A percentile compares a stretch with the other conserved stretches of the same genome.
These are phyloP conservation scores for Aspergillus ellipticus DNA, from an alignment of 495 filamentous ascomycete species.

Conservation along the genomic window DNA sequence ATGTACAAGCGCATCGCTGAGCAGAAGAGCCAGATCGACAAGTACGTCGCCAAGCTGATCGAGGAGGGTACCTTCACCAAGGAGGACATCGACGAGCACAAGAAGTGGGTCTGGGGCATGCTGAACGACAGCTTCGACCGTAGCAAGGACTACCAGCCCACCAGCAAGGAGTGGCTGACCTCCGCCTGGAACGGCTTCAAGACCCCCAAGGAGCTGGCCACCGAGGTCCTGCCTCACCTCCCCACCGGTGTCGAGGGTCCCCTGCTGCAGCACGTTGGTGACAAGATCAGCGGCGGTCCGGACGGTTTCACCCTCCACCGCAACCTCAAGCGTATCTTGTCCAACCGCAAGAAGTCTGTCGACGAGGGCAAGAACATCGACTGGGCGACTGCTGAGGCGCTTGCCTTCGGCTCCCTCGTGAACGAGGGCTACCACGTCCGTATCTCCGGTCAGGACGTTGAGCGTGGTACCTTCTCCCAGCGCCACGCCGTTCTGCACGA, in stretches of 20 bases:
- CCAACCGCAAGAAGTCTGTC: constrained; percentile 86
- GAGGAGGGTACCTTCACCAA: constrained; percentile 91
- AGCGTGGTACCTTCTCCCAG: constrained; percentile 99
- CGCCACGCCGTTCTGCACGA: constrained; percentile 96
- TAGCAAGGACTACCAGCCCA: constrained; percentile 96
- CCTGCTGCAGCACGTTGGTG: constrained; percentile 72
- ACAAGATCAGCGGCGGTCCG: constrained; percentile 68
- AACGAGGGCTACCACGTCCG: constrained; percentile 93
- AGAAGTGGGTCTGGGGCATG: constrained; percentile 99
- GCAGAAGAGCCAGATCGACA: constrained; percentile 76
- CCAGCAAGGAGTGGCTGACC: constrained; percentile 95
- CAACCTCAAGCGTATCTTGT: constrained; percentile 95
- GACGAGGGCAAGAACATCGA: constrained; percentile 92
- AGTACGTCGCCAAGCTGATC: constrained; percentile 84
- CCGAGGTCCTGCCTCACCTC: constrained; percentile 88
- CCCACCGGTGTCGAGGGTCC: constrained; percentile 73
- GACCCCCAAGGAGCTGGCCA: constrained; percentile 94
- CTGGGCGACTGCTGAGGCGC: constrained; percentile 94
- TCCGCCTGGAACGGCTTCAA: constrained; percentile 99
- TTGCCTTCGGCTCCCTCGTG: constrained; percentile 89
- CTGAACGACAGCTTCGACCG: constrained; percentile 93
- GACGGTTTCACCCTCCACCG: constrained; percentile 85
- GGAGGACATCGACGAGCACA: constrained; percentile 97
- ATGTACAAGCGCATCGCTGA: constrained; percentile 97
- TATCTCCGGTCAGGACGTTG: constrained; percentile 96